A percentile compares a stretch with the other conserved stretches of the same genome.
phyloP scores from a whole-genome alignment of 495 filamentous ascomycete species.

The Sphaerosporella brunnea region DNA sequence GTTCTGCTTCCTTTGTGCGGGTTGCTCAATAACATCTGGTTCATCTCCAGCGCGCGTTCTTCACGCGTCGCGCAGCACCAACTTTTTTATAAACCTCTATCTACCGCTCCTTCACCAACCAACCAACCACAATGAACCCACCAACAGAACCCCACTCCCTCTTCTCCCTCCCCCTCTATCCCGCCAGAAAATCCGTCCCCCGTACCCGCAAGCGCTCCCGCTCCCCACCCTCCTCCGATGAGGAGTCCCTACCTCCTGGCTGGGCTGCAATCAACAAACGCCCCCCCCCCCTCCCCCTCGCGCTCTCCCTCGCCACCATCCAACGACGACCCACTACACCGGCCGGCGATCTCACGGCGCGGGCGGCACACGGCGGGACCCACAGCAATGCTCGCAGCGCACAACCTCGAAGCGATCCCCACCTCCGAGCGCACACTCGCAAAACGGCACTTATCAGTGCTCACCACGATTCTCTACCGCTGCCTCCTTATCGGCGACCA shows the following conservation, averaged over 20 bases:
- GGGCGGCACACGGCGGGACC: conserved; percentile 7
- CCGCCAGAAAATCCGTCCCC: background rate
- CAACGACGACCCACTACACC: background rate
- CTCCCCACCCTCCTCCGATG: background rate
- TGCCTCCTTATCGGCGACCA: conserved; percentile 14
- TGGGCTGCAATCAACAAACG: background rate
- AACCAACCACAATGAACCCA: conserved; percentile 9
- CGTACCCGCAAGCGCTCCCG: conserved; percentile 1
- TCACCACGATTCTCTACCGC: conserved; percentile 18
- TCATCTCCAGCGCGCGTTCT: no score
- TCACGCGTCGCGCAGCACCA: no score
- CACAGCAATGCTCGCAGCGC: conserved; percentile 6
- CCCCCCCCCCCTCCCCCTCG: background rate
- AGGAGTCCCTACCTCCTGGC: background rate
- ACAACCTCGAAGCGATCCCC: conserved; percentile 12
- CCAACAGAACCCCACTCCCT: conserved; percentile 9
- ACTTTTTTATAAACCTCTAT: no score
- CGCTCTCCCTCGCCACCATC: background rate
- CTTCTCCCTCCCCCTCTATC: conserved; percentile 9
- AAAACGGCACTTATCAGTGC: conserved; percentile 12
- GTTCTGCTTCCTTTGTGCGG: no score
- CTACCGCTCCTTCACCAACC: background rate
- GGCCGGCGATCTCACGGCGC: conserved; percentile 5
- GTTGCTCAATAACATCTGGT: no score
- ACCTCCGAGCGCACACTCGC: no score